Evolutionary conservation across 75 land plant genomes (phyloP), one percentile per base, ranked within the genome.

Genomic region (Pinus taeda): DNA sequence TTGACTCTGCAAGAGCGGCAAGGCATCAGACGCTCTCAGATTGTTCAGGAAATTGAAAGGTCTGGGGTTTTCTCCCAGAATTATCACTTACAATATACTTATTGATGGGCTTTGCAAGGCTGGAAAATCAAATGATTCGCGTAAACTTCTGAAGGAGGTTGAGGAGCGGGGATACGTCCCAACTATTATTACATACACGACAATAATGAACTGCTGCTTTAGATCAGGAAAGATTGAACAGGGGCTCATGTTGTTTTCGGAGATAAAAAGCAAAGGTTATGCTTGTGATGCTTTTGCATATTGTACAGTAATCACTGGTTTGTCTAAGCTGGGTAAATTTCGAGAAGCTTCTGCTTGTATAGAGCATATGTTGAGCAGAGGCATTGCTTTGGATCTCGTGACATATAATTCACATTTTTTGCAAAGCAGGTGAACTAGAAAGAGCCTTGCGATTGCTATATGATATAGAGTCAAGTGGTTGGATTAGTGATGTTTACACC

Each of bases 51-150:
- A 82, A 30, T 63, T 89, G 71, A 70, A 78, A 59, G 71, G 78
- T 4, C 75, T 53, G 13, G 92, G 86, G 3, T 83, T 78, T 77
- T 65, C 79, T 49, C 83, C 90, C 8, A 59, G 80, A 26, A 56
- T 91, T 21, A 57, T 78, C 4, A 92, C 90, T 15, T 92, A 90
- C 58, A 92, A 90, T 66, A 83, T 82, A 71, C 74, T 90, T 18
- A 84, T 92, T 30, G 78, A 87, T 80, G 90, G 90, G 8, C 86
- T 92, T 42, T 92, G 90, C 78, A 88, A 86, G 78, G 62, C 76
- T 2, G 55, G 82, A 3, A 80, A 64, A 67, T 42, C 82, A 45
- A n/a, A 59, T 57, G 77, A 77, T 15, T 89, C 88, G 26, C 74
- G 79, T 58, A 73, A 53, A 59, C 64, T 87, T 36, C 73, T 87